These are phyloP conservation scores for Yarrowia hollandica DNA, from an alignment of 805 yeast species.

Conservation along the genomic window DNA sequence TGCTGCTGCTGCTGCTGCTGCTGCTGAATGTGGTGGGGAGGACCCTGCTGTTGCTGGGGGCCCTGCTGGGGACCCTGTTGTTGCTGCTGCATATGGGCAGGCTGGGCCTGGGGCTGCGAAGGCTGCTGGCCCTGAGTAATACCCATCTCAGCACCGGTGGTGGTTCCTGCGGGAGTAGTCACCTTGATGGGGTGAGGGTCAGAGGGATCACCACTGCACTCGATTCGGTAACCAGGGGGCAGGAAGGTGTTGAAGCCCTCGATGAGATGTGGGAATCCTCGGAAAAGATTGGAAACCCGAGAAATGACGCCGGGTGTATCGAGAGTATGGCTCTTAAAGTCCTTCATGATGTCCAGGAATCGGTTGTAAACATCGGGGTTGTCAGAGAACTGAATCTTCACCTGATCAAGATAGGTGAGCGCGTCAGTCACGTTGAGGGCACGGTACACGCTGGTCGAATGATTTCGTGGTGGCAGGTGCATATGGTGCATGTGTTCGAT, in stretches of 20 bases:
- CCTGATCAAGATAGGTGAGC: conserved; percentile 90
- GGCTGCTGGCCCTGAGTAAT: conserved; percentile 35
- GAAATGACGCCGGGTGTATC: conserved; percentile 99
- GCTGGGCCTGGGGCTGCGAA: conserved; percentile 39
- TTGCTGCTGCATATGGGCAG: conserved; percentile 32
- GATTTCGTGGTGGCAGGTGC: conserved; percentile 26
- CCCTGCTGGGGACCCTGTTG: conserved; percentile 33
- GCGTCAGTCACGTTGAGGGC: conserved; percentile 97
- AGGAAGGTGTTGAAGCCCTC: conserved; percentile 97
- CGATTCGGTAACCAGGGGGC: conserved; percentile 93
- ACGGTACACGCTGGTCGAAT: conserved; percentile 42
- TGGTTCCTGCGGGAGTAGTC: conserved; percentile 92
- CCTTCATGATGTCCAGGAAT: conserved; percentile 97
- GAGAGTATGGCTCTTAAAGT: conserved; percentile 84
- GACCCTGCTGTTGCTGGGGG: conserved; percentile 32
- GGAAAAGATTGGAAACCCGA: conserved; percentile 83
- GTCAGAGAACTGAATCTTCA: conserved; percentile 83
- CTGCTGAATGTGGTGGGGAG: conserved; percentile 32
- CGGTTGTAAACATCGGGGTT: conserved; percentile 96
- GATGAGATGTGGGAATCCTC: conserved; percentile 87
- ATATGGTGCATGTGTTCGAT: conserved; percentile 25
- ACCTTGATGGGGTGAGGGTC: conserved; percentile 93
- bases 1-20: conserved; percentile 32
- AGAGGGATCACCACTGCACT: conserved; percentile 82
- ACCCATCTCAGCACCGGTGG: conserved; percentile 47